These are phyloP conservation scores for Coix lacrymajobi DNA, from an alignment of 176 grass and related monocot species.

Conservation along the genomic window DNA sequence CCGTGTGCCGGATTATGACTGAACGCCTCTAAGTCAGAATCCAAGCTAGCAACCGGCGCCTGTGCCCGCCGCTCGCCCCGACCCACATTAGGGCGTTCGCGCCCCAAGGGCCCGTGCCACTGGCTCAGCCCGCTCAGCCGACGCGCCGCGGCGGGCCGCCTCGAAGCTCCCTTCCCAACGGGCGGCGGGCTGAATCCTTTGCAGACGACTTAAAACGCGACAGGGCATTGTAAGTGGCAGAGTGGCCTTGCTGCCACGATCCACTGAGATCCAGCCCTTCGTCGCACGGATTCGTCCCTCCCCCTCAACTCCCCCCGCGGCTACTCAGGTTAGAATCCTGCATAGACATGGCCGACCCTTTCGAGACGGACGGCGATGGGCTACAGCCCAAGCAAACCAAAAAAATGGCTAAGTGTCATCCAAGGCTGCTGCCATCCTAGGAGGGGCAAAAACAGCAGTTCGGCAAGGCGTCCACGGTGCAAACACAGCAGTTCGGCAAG, in stretches of 20 bases:
- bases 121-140: not conserved
- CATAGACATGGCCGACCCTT: too few relatives aligned
- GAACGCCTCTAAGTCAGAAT: conserved; percentile 65
- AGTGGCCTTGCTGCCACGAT: conserved; percentile 67
- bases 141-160: not conserved
- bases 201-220: conserved; percentile 61
- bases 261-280: conserved; percentile 51
- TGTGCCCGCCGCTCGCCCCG: conserved; percentile 7
- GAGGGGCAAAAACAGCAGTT: too few relatives aligned
- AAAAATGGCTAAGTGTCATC: too few relatives aligned
- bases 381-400: too few relatives aligned
- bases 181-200: conserved; percentile 54
- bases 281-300: conserved; percentile 22
- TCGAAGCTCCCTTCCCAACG: conserved; percentile 29
- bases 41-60: conserved; percentile 45
- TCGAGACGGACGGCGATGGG: too few relatives aligned
- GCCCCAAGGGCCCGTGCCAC: conserved; percentile 27
- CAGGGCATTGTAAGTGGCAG: conserved; percentile 57
- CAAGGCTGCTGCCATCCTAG: too few relatives aligned
- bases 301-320: too few relatives aligned
- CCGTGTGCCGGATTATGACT: conserved; percentile 49
- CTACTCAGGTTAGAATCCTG: too few relatives aligned
- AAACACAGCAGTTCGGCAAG: too few relatives aligned
- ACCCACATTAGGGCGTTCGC: conserved; percentile 17
- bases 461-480: too few relatives aligned